These are phyloP conservation scores for Periconia sp. DNA, from an alignment of 2,329 filamentous ascomycete genomes.

Conservation along the genomic window DNA sequence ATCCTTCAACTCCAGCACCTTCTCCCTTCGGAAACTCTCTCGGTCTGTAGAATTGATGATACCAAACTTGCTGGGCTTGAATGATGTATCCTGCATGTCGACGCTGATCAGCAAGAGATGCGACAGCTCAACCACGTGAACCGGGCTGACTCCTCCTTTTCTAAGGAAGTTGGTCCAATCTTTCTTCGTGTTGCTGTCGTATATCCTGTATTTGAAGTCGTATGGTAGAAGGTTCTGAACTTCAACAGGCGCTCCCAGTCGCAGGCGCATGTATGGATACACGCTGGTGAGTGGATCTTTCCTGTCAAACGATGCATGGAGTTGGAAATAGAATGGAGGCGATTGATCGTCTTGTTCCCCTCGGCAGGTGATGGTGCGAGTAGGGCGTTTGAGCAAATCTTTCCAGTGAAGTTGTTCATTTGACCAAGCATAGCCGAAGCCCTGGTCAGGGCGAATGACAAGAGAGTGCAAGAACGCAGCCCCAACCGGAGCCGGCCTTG, in stretches of 20 bases:
- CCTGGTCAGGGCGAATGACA: constrained; percentile 86
- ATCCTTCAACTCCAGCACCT: constrained; percentile 78
- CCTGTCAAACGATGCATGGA: constrained; percentile 82
- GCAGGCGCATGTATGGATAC: constrained; percentile 94
- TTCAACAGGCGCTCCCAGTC: constrained; percentile 88
- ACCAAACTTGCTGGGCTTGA: constrained; percentile 93
- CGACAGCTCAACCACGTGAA: constrained; percentile 94
- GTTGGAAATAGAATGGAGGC: constrained; percentile 93
- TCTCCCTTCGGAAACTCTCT: constrained; percentile 86
- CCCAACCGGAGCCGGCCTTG: constrained; percentile 85
- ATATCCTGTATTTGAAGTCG: constrained; percentile 99
- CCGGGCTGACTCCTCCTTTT: constrained; percentile 94
- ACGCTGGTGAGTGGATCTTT: constrained; percentile 79
- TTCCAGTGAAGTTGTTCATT: constrained; percentile 89
- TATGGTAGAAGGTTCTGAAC: constrained; percentile 93
- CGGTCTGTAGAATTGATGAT: constrained; percentile 91
- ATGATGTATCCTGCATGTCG: constrained; percentile 94
- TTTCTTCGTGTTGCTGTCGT: constrained; percentile 97
- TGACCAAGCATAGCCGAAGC: constrained; percentile 96
- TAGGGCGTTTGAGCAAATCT: constrained; percentile 82
- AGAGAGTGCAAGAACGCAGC: constrained; percentile 88
- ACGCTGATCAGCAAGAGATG: constrained; percentile 90
- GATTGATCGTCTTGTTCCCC: constrained; percentile 77
- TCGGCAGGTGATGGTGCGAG: constrained; percentile 83
- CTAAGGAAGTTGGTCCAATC: constrained; percentile 98